These are phyloP conservation scores for Glonium stellatum DNA, from an alignment of 495 filamentous ascomycete species.

Conservation along the genomic window DNA sequence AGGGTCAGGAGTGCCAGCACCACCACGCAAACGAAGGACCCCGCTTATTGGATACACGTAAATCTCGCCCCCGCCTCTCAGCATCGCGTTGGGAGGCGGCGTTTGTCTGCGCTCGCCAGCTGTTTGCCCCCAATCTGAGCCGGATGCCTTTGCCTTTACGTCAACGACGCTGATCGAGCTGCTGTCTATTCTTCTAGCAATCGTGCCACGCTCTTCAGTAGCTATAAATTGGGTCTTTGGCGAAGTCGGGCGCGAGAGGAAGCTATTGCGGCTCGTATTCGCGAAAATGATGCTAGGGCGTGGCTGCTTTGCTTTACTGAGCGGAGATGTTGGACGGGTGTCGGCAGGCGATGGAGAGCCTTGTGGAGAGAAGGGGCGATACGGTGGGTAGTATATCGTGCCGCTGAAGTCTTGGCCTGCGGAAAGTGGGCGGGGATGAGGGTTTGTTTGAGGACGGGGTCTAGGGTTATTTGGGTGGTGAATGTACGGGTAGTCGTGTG, in stretches of 20 bases:
- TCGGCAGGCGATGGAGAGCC: not conserved
- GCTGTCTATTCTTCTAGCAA: not conserved
- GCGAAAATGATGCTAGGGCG: not conserved
- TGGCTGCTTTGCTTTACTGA: not conserved
- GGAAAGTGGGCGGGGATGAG: not conserved
- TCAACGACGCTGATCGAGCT: not conserved
- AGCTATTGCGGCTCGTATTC: not conserved
- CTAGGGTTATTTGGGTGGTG: not conserved
- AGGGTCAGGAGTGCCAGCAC: conserved; percentile 36
- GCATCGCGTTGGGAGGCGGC: no score
- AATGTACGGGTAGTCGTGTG: not conserved
- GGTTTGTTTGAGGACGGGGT: not conserved
- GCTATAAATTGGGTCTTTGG: not conserved
- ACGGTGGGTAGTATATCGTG: conserved; percentile 3
- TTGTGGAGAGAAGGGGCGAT: not conserved
- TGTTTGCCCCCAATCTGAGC: no score
- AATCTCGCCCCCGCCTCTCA: not conserved
- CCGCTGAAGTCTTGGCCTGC: not conserved
- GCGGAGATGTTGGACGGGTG: not conserved
- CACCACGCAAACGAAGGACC: conserved; percentile 47
- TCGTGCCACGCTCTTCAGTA: not conserved
- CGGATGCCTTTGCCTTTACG: no score
- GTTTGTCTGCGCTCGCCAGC: no score
- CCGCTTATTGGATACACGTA: not conserved
- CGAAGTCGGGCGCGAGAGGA: not conserved